phyloP scores from a whole-genome alignment of 805 yeast genomes.

The Myxozyma geophila region DNA sequence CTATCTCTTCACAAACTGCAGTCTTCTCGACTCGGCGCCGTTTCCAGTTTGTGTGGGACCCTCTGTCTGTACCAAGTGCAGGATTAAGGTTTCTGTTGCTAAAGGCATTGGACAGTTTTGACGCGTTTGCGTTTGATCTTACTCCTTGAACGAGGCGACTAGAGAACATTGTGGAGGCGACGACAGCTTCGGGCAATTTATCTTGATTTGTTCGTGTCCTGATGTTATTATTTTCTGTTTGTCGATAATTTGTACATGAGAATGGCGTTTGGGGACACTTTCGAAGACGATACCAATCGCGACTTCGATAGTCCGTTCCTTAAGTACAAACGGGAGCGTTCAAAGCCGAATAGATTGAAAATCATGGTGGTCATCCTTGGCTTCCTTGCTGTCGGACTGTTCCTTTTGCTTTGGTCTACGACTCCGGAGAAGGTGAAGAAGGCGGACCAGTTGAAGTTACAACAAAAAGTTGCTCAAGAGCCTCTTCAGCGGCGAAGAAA shows the following conservation, averaged over 20 bases:
- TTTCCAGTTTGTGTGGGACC: too few species aligned
- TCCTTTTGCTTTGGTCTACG: conserved; percentile 26
- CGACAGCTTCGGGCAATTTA: background rate
- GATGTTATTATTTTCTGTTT: background rate
- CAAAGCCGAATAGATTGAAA: conserved; percentile 25
- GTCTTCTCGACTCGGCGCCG: too few species aligned
- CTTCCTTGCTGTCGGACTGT: conserved; percentile 23
- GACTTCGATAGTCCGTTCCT: conserved; percentile 36
- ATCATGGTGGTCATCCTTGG: conserved; percentile 15
- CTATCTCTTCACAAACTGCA: too few species aligned
- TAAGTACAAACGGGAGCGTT: conserved; percentile 35
- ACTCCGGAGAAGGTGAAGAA: conserved; percentile 29
- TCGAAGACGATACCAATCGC: conserved; percentile 11
- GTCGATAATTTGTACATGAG: background rate
- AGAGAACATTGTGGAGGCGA: too few species aligned
- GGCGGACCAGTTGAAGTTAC: conserved; percentile 25
- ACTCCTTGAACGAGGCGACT: background rate
- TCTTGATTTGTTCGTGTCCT: background rate
- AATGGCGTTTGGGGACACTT: conserved; percentile 21
- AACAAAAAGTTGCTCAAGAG: conserved; percentile 25
- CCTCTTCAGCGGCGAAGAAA: conserved; percentile 32
- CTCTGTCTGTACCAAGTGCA: background rate
- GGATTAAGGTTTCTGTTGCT: background rate
- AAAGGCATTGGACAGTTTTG: background rate
- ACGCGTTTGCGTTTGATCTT: background rate